These are phyloP conservation scores for Dryadomyces quercus-mongolicae DNA, from an alignment of 2,329 filamentous ascomycete genomes.

Conservation along the genomic window DNA sequence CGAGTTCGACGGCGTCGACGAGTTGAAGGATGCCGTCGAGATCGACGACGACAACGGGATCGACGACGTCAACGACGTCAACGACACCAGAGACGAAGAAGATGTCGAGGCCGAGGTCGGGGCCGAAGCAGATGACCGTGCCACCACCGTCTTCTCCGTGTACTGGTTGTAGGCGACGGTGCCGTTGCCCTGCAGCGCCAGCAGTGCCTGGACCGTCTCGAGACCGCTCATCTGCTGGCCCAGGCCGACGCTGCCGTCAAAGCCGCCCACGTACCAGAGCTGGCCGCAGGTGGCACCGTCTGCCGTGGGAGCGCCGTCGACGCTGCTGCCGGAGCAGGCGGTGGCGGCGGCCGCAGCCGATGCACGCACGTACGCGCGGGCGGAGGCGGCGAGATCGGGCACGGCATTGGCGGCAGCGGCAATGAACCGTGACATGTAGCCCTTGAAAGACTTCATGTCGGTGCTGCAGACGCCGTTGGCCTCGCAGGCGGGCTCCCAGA, in stretches of 20 bases:
- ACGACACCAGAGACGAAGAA: no score
- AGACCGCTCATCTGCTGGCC: conserved; percentile 55
- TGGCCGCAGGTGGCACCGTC: conserved; percentile 44
- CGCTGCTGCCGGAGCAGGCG: conserved; percentile 41
- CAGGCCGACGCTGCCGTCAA: conserved; percentile 41
- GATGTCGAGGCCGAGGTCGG: neutral
- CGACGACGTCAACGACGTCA: neutral
- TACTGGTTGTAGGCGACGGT: neutral
- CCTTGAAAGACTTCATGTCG: conserved; percentile 59
- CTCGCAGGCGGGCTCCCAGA: conserved; percentile 59
- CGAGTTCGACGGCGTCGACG: neutral
- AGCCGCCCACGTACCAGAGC: conserved; percentile 48
- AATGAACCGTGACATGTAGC: conserved; percentile 52
- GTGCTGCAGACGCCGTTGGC: conserved; percentile 40
- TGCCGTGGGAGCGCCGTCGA: conserved; percentile 5
- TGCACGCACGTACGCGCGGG: conserved; percentile 35
- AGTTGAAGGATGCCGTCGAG: neutral
- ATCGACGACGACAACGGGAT: neutral
- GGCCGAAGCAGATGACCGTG: neutral
- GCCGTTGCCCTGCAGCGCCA: conserved; percentile 18
- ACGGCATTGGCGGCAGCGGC: conserved; percentile 44
- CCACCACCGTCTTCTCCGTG: neutral
- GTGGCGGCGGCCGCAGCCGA: conserved; percentile 43
- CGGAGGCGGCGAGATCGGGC: conserved; percentile 35
- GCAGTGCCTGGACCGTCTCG: conserved; percentile 48